Evolutionary conservation across 352 stramenopile genomes (phyloP).

Genomic region (Pythium brassicae): DNA sequence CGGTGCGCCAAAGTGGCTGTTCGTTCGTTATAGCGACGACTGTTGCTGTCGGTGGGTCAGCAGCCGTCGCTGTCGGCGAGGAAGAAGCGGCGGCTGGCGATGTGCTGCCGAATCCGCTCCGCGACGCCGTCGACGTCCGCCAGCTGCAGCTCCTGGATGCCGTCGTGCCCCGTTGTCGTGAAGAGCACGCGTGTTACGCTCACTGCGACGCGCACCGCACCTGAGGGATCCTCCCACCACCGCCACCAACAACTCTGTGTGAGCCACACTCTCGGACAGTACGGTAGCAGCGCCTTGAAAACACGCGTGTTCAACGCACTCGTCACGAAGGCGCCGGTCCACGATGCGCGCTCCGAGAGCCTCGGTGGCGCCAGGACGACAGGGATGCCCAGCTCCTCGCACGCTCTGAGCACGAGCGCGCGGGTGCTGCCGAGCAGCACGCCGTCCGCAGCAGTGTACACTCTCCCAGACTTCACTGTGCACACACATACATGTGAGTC

Average conservation of each 20-base stretch:
- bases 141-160: slow-evolving; percentile 7
- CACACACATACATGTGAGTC: slow-evolving; percentile 1
- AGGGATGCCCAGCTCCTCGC: slow-evolving; percentile 46
- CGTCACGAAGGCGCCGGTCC: slow-evolving; percentile 71
- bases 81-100: slow-evolving; percentile 12
- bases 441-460: slow-evolving; percentile 42
- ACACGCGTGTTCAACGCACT: slow-evolving; percentile 27
- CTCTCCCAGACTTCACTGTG: slow-evolving; percentile 31
- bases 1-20: too few species aligned
- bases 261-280: too few species aligned
- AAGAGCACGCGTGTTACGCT: slow-evolving; percentile 15
- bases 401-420: slow-evolving; percentile 57
- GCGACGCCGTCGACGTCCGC: neutral
- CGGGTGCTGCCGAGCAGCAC: slow-evolving; percentile 62
- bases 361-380: slow-evolving; percentile 49
- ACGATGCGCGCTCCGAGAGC: slow-evolving; percentile 41
- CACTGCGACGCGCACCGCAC: slow-evolving; percentile 12
- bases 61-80: neutral
- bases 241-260: too few species aligned
- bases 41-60: neutral
- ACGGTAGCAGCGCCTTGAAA: too few species aligned
- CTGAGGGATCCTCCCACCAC: too few species aligned
- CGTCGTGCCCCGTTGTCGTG: neutral
- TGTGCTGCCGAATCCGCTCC: slow-evolving; percentile 10
- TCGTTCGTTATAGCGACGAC: too few species aligned